Evolutionary conservation across 257 asterid genomes (phyloP).

Genomic region (Echium plantagineum): DNA sequence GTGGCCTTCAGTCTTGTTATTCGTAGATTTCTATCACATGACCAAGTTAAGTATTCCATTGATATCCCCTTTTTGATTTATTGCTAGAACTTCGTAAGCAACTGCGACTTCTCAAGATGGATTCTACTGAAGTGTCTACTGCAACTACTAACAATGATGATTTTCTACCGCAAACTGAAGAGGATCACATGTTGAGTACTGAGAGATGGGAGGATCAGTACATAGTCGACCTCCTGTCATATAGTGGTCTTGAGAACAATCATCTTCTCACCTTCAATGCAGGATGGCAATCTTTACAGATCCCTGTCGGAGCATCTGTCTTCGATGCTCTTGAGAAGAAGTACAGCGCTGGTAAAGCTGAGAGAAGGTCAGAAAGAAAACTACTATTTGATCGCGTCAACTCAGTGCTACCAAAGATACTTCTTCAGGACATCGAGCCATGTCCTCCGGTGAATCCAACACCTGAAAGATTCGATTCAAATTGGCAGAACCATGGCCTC

Average conservation of each 20-base stretch:
- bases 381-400: conserved; percentile 58
- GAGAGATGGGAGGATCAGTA: conserved; percentile 56
- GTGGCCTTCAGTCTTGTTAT: neutral
- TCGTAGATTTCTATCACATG: neutral
- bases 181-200: conserved; percentile 11
- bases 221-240: conserved; percentile 34
- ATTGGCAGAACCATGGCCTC: conserved; percentile 26
- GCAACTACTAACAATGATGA: conserved; percentile 32
- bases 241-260: conserved; percentile 44
- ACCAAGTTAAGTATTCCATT: neutral
- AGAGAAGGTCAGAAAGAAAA: conserved; percentile 43
- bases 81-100: conserved; percentile 65
- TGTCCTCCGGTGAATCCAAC: conserved; percentile 53
- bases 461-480: conserved; percentile 9
- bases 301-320: conserved; percentile 52
- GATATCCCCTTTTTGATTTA: neutral
- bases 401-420: conserved; percentile 32
- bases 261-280: conserved; percentile 28
- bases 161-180: conserved; percentile 24
- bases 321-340: conserved; percentile 57
- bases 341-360: conserved; percentile 19
- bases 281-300: conserved; percentile 42
- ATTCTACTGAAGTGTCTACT: conserved; percentile 36
- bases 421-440: conserved; percentile 24
- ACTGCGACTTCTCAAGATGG: conserved; percentile 78